Percentiles rank a stretch among this genome's conserved stretches.
These are phyloP conservation scores for Spergularia marina DNA, from an alignment of 148 eudicot genomes.

Conservation along the genomic window DNA sequence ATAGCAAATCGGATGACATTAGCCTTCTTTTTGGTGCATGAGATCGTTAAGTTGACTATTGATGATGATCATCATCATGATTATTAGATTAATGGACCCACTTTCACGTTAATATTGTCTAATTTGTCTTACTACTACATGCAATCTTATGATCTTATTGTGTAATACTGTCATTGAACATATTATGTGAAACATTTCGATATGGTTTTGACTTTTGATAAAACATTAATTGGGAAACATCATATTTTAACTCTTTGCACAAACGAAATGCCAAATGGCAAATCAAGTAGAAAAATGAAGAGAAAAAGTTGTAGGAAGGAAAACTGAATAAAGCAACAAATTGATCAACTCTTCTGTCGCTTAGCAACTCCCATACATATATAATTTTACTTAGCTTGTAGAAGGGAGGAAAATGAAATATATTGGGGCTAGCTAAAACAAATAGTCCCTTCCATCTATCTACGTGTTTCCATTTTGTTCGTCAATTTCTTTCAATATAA, in stretches of 20 bases:
- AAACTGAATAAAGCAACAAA: constrained; percentile 11
- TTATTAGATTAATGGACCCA: constrained; percentile 16
- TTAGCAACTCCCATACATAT: neutral
- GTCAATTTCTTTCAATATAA: too few relatives aligned
- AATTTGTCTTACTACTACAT: constrained; percentile 15
- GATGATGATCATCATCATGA: constrained; percentile 5
- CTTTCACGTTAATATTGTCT: constrained; percentile 15
- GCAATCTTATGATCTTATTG: neutral
- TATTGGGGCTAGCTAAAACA: neutral
- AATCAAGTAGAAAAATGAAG: neutral
- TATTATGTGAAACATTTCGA: neutral
- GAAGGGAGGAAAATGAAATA: neutral
- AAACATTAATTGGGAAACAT: constrained; percentile 10
- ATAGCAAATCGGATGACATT: constrained; percentile 16
- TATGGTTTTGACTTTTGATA: constrained; percentile 3
- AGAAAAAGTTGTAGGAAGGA: neutral
- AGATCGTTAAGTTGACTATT: constrained; percentile 23
- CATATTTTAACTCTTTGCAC: constrained; percentile 15
- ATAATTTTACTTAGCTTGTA: neutral
- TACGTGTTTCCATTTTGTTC: too few relatives aligned
- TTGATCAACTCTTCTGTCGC: neutral
- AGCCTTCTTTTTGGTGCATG: constrained; percentile 10
- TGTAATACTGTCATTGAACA: too few relatives aligned
- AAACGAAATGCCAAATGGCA: constrained; percentile 9
- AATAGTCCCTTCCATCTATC: too few relatives aligned